Evolutionary conservation across 2,329 filamentous ascomycete species (phyloP).

Genomic region (Diaporthe capsici): DNA sequence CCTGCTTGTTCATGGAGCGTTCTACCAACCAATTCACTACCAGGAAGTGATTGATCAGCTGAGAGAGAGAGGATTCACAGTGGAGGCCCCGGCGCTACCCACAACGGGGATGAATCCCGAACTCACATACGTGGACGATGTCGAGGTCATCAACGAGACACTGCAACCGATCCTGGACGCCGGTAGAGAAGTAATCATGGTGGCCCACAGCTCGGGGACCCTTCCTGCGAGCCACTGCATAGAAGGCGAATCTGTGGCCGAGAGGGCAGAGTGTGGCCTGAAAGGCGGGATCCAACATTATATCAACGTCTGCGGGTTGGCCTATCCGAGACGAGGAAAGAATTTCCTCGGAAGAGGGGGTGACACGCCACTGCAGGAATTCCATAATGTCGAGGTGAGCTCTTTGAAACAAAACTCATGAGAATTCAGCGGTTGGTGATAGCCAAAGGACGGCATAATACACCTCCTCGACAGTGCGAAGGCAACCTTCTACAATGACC

Average conservation of each 20-base stretch:
- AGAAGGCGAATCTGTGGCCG: constrained; percentile 26
- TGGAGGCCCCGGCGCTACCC: constrained; percentile 12
- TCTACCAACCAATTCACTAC: constrained; percentile 35
- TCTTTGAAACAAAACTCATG: too few species aligned
- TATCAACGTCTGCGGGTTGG: constrained; percentile 34
- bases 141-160: constrained; percentile 7
- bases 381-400: constrained; percentile 29
- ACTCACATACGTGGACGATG: constrained; percentile 30
- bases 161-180: constrained; percentile 12
- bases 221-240: constrained; percentile 33
- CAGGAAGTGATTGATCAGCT: neutral
- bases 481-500: constrained; percentile 18
- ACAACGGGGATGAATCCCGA: constrained; percentile 22
- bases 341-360: constrained; percentile 25
- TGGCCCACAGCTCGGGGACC: constrained; percentile 27
- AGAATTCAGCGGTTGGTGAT: neutral
- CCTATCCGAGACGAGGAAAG: constrained; percentile 30
- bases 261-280: constrained; percentile 29
- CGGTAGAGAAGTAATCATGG: constrained; percentile 28
- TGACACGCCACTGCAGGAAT: constrained; percentile 21
- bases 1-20: constrained; percentile 24
- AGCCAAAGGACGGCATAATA: constrained; percentile 34
- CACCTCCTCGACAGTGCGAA: constrained; percentile 33
- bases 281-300: constrained; percentile 35
- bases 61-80: neutral